A percentile compares a stretch with the other conserved stretches of the same genome.
phyloP scores from a whole-genome alignment of 495 filamentous ascomycete species.

The Cairneyella variabilis region DNA sequence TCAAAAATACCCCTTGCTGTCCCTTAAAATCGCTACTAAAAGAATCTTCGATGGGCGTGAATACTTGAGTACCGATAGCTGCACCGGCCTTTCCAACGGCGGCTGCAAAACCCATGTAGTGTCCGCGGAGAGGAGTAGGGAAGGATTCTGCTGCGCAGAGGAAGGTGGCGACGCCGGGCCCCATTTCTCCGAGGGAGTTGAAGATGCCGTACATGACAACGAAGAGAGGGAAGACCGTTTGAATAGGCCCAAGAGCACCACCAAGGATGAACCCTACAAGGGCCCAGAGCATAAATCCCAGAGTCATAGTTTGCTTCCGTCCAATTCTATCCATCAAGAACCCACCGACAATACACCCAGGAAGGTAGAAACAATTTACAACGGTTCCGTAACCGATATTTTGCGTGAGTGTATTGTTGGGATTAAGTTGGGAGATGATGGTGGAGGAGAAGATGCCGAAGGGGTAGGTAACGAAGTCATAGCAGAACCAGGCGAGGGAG shows the following conservation, averaged over 20 bases:
- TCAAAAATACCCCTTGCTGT: conserved; percentile 22
- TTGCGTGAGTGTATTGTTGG: conserved; percentile 38
- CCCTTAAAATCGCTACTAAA: conserved; percentile 37
- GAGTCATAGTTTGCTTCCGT: conserved; percentile 41
- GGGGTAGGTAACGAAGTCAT: conserved; percentile 39
- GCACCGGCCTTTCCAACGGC: conserved; percentile 48
- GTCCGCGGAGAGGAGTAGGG: conserved; percentile 46
- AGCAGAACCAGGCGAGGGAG: conserved; percentile 36
- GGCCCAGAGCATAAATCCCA: conserved; percentile 39
- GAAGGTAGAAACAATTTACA: conserved; percentile 47
- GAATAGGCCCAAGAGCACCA: conserved; percentile 38
- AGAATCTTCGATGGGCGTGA: conserved; percentile 31
- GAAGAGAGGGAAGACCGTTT: conserved; percentile 43
- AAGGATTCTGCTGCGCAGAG: conserved; percentile 38
- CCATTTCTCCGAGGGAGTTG: conserved; percentile 42
- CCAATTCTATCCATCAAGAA: conserved; percentile 46
- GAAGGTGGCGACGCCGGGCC: conserved; percentile 34
- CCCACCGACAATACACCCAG: conserved; percentile 44
- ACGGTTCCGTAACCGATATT: conserved; percentile 43
- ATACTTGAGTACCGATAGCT: conserved; percentile 43
- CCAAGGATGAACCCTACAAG: conserved; percentile 46
- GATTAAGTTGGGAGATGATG: conserved; percentile 29
- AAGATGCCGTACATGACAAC: conserved; percentile 51
- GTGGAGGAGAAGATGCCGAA: conserved; percentile 35
- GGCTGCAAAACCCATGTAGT: conserved; percentile 45